Evolutionary conservation across 2,329 filamentous ascomycete genomes (phyloP).

Genomic region (Septoria petroselini): DNA sequence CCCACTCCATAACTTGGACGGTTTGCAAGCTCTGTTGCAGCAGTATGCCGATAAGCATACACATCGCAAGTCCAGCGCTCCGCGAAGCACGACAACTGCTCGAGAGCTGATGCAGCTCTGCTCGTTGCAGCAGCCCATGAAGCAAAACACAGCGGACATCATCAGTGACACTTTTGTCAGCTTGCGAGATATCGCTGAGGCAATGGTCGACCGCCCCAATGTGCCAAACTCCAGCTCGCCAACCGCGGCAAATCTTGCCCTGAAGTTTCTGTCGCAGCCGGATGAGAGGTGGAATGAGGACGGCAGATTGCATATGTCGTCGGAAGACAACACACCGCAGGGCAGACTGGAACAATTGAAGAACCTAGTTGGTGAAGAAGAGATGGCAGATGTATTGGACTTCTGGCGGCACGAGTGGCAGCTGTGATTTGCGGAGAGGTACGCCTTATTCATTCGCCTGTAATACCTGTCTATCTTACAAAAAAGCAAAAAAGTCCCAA

Average conservation of each 20-base stretch:
- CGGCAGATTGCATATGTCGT: constrained; percentile 20
- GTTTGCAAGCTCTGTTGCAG: constrained; percentile 29
- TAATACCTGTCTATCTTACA: no score
- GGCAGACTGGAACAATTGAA: constrained; percentile 28
- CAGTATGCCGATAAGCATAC: constrained; percentile 9
- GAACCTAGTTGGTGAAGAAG: constrained; percentile 37
- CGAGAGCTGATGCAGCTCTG: constrained; percentile 13
- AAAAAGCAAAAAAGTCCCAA: no score
- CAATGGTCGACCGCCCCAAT: neutral
- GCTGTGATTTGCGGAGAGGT: constrained; percentile 1
- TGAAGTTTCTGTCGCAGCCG: constrained; percentile 8
- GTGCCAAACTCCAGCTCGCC: constrained; percentile 15
- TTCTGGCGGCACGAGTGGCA: constrained; percentile 41
- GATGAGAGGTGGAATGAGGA: constrained; percentile 26
- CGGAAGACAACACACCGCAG: constrained; percentile 27
- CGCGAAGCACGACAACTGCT: neutral
- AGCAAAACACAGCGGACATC: constrained; percentile 5
- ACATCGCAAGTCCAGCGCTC: neutral
- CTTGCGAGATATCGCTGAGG: constrained; percentile 10
- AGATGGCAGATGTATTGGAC: constrained; percentile 35
- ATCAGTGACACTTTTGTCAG: constrained; percentile 14
- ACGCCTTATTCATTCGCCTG: no score
- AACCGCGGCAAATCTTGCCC: constrained; percentile 12
- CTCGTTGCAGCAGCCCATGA: constrained; percentile 8
- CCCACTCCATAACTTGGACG: constrained; percentile 26